Base-by-base conservation (phyloP, 1,284 basidiomycete species). In the Psilocybe mexicana region DNA sequence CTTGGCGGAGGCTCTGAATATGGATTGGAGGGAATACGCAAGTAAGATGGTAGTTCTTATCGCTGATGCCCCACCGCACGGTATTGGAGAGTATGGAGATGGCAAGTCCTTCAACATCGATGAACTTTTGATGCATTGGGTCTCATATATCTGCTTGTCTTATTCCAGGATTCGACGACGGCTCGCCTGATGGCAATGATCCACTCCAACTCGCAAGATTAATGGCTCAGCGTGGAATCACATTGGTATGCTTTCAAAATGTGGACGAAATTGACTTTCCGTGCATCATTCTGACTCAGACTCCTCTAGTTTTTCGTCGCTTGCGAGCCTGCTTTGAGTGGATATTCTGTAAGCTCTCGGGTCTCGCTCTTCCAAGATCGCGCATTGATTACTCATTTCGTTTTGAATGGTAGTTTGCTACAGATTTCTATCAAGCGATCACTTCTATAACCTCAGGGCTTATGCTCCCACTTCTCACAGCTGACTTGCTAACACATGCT, bases 1-100 rank as follows among this genome's bases (percentile, higher is more conserved):
- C 10, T 79, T 99, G 74, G 87, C 88, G 6, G 94, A 96, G 64
- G 89, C 88, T 12, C 71, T 95, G 64, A 85, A 86, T 56, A 90
- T 98, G 85, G 90, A 95, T 42, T 99, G 97, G 97, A 82, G 97
- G 64, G 80, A 83, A 50, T 76, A 86, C 54, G 94, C 96, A 14
- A 94, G 92, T 69, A 97, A 93, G 79, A 98, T 99, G 92, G 85
- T 94, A 49, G 93, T 96, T 5, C 83, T 96, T 64, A 95, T 98
- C 67, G 94, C 97, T 8, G 97, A 99, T 80, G 96, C 96, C 0
- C 97, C 96, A 26, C 95, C 96, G 28, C 96, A 99, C 76, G 96
- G 93, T 0, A 91, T 94, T 65, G 92, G 92, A 58, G 92, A 93
- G 72, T 93, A 94, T 65, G 94, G 95, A 23, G 95, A 97, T 75